phyloP scores from a whole-genome alignment of 129 eudicot species.

The Artemisia tridentata region DNA sequence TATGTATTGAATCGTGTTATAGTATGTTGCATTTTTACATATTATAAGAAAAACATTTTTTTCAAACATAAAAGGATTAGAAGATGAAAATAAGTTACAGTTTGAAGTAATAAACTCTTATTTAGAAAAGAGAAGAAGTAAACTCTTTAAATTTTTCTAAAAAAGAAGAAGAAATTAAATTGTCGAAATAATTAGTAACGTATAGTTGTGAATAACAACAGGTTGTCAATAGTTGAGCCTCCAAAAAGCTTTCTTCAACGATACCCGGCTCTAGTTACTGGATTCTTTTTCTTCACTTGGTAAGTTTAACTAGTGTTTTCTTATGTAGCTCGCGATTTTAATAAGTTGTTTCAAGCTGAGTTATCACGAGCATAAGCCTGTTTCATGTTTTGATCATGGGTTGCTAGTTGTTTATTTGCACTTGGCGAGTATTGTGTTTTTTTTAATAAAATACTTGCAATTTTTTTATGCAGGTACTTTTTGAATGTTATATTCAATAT shows the following conservation, averaged over 20 bases:
- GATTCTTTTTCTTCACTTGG: slow-evolving; percentile 69
- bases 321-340: too few relatives aligned
- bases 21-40: too few relatives aligned
- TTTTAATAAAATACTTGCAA: not conserved
- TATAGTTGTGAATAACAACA: slow-evolving; percentile 14
- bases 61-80: too few relatives aligned
- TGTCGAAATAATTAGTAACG: not conserved
- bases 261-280: slow-evolving; percentile 51
- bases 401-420: not conserved
- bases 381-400: too few relatives aligned
- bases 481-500: slow-evolving; percentile 63
- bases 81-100: too few relatives aligned
- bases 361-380: too few relatives aligned
- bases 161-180: not conserved
- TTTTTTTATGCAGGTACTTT: slow-evolving; percentile 42
- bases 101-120: too few relatives aligned
- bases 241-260: slow-evolving; percentile 48
- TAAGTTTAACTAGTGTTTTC: slow-evolving; percentile 12
- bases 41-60: too few relatives aligned
- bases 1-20: too few relatives aligned
- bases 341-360: too few relatives aligned
- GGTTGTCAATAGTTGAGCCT: slow-evolving; percentile 34
- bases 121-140: too few relatives aligned
- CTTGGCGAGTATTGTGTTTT: not conserved
- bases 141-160: not conserved